Percentiles rank a stretch among this genome's conserved stretches.
These are phyloP conservation scores for Plasmodium vinckei DNA, from an alignment of 169 alveolate genomes.

Conservation along the genomic window DNA sequence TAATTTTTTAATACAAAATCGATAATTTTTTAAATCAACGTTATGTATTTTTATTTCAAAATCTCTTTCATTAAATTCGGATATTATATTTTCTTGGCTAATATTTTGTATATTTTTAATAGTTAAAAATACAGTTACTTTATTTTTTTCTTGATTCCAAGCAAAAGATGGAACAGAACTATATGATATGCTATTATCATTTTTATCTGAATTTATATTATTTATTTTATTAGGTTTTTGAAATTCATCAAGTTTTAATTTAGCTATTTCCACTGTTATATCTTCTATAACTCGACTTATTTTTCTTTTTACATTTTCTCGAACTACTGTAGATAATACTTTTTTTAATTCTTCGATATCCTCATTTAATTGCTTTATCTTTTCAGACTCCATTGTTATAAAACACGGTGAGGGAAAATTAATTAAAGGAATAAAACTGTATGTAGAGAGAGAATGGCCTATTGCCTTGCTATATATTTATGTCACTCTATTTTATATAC, in stretches of 20 bases:
- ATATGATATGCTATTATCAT: conserved; percentile 28
- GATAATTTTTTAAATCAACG: conserved; percentile 66
- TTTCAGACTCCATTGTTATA: background rate
- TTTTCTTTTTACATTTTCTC: conserved; percentile 66
- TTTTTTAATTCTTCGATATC: conserved; percentile 50
- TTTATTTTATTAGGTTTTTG: conserved; percentile 62
- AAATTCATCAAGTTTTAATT: conserved; percentile 37
- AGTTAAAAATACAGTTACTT: conserved; percentile 70
- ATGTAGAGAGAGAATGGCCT: too few relatives aligned
- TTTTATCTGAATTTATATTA: conserved; percentile 9
- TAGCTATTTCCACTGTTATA: conserved; percentile 39
- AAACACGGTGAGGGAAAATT: too few relatives aligned
- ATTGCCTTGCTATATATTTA: too few relatives aligned
- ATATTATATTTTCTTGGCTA: conserved; percentile 30
- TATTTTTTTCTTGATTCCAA: conserved; percentile 73
- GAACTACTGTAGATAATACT: conserved; percentile 4
- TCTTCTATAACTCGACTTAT: conserved; percentile 52
- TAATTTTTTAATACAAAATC: conserved; percentile 74
- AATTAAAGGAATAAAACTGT: too few relatives aligned
- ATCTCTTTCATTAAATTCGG: conserved; percentile 63
- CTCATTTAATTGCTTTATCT: conserved; percentile 27
- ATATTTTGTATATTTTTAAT: conserved; percentile 50
- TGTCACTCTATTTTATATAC: too few relatives aligned
- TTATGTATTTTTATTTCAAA: conserved; percentile 69
- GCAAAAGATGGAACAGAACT: conserved; percentile 70